Evolutionary conservation across 2,329 filamentous ascomycete genomes (phyloP).

Genomic region (Fusarium secorum): DNA sequence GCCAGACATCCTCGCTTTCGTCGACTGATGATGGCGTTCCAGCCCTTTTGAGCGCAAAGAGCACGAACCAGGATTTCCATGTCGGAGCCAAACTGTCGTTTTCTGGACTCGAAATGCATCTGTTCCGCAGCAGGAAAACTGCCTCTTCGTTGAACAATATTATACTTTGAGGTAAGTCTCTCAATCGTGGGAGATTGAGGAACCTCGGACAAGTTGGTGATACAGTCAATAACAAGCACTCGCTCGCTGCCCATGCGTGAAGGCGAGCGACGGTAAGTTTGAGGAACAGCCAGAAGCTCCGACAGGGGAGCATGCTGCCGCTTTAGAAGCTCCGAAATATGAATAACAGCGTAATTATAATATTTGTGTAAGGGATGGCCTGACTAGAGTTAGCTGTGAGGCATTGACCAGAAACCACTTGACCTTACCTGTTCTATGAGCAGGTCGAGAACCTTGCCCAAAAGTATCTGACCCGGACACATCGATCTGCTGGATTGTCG

Average conservation of each 20-base stretch:
- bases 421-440: constrained; percentile 57
- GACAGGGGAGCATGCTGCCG: constrained; percentile 56
- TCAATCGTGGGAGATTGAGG: constrained; percentile 59
- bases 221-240: constrained; percentile 70
- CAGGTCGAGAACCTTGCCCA: constrained; percentile 55
- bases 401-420: background rate
- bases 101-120: constrained; percentile 65
- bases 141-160: constrained; percentile 46
- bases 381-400: constrained; percentile 41
- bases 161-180: constrained; percentile 45
- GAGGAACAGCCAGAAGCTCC: constrained; percentile 52
- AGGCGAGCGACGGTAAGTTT: constrained; percentile 43
- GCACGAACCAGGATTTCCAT: constrained; percentile 76
- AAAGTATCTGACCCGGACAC: constrained; percentile 55
- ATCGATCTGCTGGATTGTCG: constrained; percentile 66
- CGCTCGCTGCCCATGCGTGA: constrained; percentile 41
- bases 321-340: constrained; percentile 64
- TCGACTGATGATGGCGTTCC: constrained; percentile 76
- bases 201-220: constrained; percentile 59
- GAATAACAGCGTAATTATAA: constrained; percentile 67
- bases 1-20: constrained; percentile 73
- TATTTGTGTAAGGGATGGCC: constrained; percentile 71
- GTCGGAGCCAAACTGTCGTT: constrained; percentile 68
- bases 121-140: constrained; percentile 55
- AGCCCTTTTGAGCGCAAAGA: constrained; percentile 76